Base-by-base conservation (phyloP, 2,329 filamentous ascomycete species). In the Phyllosticta paracitricarpa region DNA sequence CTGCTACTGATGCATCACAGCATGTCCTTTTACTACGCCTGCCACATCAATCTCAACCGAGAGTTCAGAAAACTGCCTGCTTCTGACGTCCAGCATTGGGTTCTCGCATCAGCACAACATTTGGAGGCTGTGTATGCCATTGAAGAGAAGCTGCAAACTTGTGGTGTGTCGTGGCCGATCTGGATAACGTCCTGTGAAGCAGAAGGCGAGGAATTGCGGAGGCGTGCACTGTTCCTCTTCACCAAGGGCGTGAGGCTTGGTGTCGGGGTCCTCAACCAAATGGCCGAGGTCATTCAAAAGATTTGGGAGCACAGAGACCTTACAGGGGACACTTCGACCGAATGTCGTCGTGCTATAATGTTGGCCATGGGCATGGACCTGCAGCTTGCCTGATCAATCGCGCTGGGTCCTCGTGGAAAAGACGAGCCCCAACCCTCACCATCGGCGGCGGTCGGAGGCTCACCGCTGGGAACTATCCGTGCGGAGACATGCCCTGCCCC, bases 351-450 rank as follows among this genome's bases (percentile, higher is more conserved):
- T 54, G 22, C 30, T n/a, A 57, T 61, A 22, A 61, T 61, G 59
- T 30, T 56, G 59, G 51, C 35, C 14, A 61, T 61, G 59, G 59
- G 59, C 14, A 53, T 61, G 59, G 59, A 61, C 40, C 26, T 61
- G 54, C 30, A 57, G 40, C 9, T 61, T 54, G 59, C 59, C 35
- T 61, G 54, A 56, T 28, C 40, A 48, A 17, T 48, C n/a, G 40
- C n/a, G 40, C n/a, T 48, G 40, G 40, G 40, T n/a, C 40, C 40
- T 48, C 4, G 17, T 48, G 40, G 14, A n/a, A n/a, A 48, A 17
- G 40, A 48, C 40, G 40, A 48, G 40, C 14, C n/a, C 40, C 14
- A 48, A 48, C n/a, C 40, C 40, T 48, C 40, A n/a, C 40, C n/a
- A 48, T 48, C 40, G 40, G 40, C 40, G 40, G 40, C 40, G 40